phyloP scores from a whole-genome alignment of 257 asterid genomes.

The Jacaranda copaia region DNA sequence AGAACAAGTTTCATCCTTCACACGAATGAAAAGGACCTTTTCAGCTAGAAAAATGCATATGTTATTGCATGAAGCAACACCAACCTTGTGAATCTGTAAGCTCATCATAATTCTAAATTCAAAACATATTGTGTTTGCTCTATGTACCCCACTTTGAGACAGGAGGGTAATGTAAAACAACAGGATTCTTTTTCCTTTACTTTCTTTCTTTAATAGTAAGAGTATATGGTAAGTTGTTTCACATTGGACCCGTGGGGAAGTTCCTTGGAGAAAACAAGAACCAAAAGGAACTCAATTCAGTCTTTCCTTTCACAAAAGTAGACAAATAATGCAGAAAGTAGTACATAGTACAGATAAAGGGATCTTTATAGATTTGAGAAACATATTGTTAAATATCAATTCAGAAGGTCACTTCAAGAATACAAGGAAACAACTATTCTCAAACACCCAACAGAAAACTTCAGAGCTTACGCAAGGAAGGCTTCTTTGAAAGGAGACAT shows the following conservation, averaged over 20 bases:
- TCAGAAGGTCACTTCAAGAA: not conserved
- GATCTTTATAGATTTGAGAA: not conserved
- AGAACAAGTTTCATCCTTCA: not conserved
- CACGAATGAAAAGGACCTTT: not conserved
- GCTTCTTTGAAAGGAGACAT: constrained; percentile 17
- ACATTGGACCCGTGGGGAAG: too few relatives aligned
- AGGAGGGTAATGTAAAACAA: not conserved
- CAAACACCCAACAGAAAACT: constrained; percentile 7
- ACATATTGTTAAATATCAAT: constrained; percentile 11
- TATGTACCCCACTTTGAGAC: not conserved
- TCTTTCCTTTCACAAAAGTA: not conserved
- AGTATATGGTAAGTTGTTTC: too few relatives aligned
- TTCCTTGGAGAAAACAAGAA: not conserved
- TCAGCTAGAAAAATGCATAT: not conserved
- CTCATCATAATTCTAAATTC: not conserved
- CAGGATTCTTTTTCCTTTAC: too few relatives aligned
- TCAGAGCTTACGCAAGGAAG: not conserved
- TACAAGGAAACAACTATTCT: not conserved
- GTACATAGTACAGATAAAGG: not conserved
- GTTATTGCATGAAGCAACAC: not conserved
- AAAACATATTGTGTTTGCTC: not conserved
- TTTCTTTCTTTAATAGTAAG: too few relatives aligned
- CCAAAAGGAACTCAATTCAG: not conserved
- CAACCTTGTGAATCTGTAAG: not conserved
- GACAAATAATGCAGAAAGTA: not conserved